Base-by-base conservation (phyloP, 2,329 filamentous ascomycete genomes). In the Verticillium nubilum region DNA sequence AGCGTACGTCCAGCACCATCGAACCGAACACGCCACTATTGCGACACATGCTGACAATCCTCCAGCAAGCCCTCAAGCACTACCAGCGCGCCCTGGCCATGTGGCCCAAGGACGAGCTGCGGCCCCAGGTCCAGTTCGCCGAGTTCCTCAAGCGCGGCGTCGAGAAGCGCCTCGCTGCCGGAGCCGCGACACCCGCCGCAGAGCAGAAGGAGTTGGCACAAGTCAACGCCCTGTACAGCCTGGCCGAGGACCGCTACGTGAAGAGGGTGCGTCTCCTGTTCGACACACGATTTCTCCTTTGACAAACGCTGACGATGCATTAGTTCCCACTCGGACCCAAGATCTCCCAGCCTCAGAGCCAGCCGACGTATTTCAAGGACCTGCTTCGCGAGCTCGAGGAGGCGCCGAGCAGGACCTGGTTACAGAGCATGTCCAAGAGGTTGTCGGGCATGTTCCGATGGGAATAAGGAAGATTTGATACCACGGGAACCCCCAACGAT, bases 41-140 rank as follows among this genome's bases (percentile, higher is more conserved):
- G 42, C 19, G 42, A 29, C 53, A 10, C 17, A 27, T 33, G 25
- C 59, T 63, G 33, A 63, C 59, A 52, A 15, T 33, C 12, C 42
- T 19, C 33, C 63, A 83, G 80, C 70, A 74, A 67, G 75, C 73
- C 37, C 74, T 76, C 62, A 75, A 73, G 65, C 78, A 80, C 64
- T 76, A 82, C 72, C 74, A 79, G 52, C 77, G 78, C 58, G 78
- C 78, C 28, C 74, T 86, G 58, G 75, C 79, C 60, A 78, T 79
- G 63, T 90, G 86, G 86, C 87, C 87, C 53, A 81, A 82, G 66
- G 86, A 89, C 67, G 75, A 77, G 60, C 78, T 89, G 52, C 84
- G 87, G 0, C 86, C 86, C 7, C 80, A 86, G 60, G 78, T 82
- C 69, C 85, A 88, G 70, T 79, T 89, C 64, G 83, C 83, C 67